These are phyloP conservation scores for Gnaphalium uliginosum DNA, from an alignment of 129 eudicot genomes.

Conservation along the genomic window DNA sequence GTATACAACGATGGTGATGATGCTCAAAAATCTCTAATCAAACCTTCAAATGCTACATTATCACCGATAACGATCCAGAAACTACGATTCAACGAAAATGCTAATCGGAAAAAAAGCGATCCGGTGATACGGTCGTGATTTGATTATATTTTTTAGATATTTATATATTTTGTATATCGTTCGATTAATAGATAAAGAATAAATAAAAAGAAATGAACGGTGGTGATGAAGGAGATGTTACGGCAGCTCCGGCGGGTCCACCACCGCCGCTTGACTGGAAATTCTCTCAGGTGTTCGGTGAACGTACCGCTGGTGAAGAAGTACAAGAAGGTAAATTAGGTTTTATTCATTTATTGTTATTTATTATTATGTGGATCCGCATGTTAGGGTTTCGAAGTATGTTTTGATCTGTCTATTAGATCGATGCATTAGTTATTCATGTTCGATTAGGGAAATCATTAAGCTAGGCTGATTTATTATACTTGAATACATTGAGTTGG, in stretches of 20 bases:
- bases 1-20: constrained; percentile 11
- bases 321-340: constrained; percentile 56
- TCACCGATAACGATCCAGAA: constrained; percentile 26
- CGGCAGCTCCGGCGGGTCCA: constrained; percentile 62
- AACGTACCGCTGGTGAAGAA: constrained; percentile 69
- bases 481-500: background rate
- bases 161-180: constrained; percentile 1
- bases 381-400: constrained; percentile 33
- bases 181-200: background rate
- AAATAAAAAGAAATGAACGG: constrained; percentile 47
- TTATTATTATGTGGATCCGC: constrained; percentile 23
- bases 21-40: constrained; percentile 13
- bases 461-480: background rate
- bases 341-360: constrained; percentile 8
- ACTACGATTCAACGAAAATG: constrained; percentile 21
- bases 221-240: constrained; percentile 59
- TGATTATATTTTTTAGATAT: constrained; percentile 15
- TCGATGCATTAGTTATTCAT: constrained; percentile 22
- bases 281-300: constrained; percentile 81
- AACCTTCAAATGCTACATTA: constrained; percentile 36
- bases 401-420: constrained; percentile 23
- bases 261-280: constrained; percentile 86
- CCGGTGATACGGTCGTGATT: constrained; percentile 35
- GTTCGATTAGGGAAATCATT: constrained; percentile 9
- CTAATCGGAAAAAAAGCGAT: constrained; percentile 32